These are phyloP conservation scores for Penicillium sp. DNA, from an alignment of 2,329 filamentous ascomycete genomes.

Conservation along the genomic window DNA sequence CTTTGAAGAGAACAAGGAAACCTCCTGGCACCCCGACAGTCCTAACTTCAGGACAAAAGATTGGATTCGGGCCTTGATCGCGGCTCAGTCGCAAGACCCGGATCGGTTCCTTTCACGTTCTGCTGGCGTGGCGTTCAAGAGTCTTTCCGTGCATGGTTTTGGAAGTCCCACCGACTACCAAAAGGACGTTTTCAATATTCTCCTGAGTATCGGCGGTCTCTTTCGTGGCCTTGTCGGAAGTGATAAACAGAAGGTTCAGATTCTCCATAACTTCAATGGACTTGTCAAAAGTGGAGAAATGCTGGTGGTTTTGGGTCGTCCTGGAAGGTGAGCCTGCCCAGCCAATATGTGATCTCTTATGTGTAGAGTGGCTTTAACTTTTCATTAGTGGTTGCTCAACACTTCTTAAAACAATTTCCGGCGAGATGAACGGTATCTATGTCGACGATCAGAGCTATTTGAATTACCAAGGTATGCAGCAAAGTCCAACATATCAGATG, in stretches of 20 bases:
- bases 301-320: constrained; percentile 77
- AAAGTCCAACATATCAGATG: neutral
- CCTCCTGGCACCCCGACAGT: neutral
- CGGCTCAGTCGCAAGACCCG: neutral
- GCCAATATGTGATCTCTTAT: neutral
- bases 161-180: constrained; percentile 69
- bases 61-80: neutral
- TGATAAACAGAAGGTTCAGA: constrained; percentile 67
- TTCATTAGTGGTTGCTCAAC: constrained; percentile 64
- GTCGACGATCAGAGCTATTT: constrained; percentile 46
- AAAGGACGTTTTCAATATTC: constrained; percentile 66
- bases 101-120: neutral
- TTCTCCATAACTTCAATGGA: constrained; percentile 64
- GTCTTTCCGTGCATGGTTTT: constrained; percentile 71
- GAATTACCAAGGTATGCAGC: neutral
- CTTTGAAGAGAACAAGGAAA: neutral
- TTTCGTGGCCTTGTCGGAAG: neutral
- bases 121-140: constrained; percentile 38
- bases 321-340: constrained; percentile 48
- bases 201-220: constrained; percentile 59
- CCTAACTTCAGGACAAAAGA: neutral
- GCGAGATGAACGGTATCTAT: constrained; percentile 62
- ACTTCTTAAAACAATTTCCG: constrained; percentile 67
- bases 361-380: neutral
- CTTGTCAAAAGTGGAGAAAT: constrained; percentile 80